Conservation (phyloP, 257 asterid genomes). For the Nicotiana sylvestris region DNA sequence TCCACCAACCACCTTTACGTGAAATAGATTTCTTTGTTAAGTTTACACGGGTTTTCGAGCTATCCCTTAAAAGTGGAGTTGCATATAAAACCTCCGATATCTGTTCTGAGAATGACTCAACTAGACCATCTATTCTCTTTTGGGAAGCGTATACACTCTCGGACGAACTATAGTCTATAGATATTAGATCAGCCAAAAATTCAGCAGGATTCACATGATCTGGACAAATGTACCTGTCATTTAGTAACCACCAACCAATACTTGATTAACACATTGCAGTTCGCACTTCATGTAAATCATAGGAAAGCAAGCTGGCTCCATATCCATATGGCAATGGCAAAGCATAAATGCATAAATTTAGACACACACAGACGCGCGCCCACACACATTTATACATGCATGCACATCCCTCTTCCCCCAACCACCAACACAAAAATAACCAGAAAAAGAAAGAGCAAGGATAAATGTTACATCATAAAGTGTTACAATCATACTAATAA, state of each 20-base stretch:
- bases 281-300: slow-evolving; percentile 4
- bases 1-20: slow-evolving; percentile 81
- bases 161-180: slow-evolving; percentile 81
- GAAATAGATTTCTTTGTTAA: slow-evolving; percentile 39
- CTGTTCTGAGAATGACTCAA: slow-evolving; percentile 76
- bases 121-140: slow-evolving; percentile 74
- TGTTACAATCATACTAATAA: not conserved
- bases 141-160: slow-evolving; percentile 72
- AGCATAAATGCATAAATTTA: not conserved
- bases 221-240: slow-evolving; percentile 76
- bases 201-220: slow-evolving; percentile 97
- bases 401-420: not conserved
- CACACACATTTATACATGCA: not conserved
- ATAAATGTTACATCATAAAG: not conserved
- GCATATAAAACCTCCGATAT: slow-evolving; percentile 56
- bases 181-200: slow-evolving; percentile 96
- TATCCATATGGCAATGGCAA: not conserved
- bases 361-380: not conserved
- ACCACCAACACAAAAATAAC: not conserved
- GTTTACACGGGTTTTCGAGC: slow-evolving; percentile 26
- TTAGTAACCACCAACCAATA: slow-evolving; percentile 19
- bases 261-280: slow-evolving; percentile 10
- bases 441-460: not conserved
- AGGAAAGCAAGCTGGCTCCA: not conserved
- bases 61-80: slow-evolving; percentile 45